phyloP scores from a whole-genome alignment of 305 asterid species.

The Plantago rigida region DNA sequence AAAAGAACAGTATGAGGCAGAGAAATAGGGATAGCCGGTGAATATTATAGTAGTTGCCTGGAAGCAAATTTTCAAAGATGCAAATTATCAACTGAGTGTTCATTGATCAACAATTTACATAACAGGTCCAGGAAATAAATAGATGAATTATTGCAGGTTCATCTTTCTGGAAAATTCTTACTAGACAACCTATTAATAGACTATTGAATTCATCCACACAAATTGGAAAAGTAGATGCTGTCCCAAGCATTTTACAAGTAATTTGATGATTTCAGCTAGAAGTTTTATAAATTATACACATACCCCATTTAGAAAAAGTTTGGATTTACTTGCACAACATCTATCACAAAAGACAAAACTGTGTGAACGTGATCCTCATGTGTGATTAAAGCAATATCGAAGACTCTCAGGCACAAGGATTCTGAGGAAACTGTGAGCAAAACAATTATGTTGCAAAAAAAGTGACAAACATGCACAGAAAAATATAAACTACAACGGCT shows the following conservation, averaged over 20 bases:
- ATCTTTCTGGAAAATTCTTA: background rate
- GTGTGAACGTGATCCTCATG: no score
- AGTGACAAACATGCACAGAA: no score
- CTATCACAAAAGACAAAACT: no score
- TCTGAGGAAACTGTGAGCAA: no score
- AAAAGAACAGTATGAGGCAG: background rate
- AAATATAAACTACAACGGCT: no score
- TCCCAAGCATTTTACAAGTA: background rate
- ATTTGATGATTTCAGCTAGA: background rate
- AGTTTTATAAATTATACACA: background rate
- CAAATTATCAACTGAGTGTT: no score
- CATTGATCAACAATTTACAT: background rate
- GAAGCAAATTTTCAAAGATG: background rate
- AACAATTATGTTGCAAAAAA: no score
- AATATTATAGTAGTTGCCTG: background rate
- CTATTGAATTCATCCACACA: background rate
- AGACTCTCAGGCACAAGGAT: no score
- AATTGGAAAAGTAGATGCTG: background rate
- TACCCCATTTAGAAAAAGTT: no score
- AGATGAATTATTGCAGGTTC: background rate
- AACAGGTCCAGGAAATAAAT: background rate
- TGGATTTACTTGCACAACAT: background rate
- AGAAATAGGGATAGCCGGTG: background rate
- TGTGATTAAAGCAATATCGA: no score
- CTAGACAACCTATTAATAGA: background rate